Evolutionary conservation across 2,329 filamentous ascomycete species (phyloP), one percentile per base, ranked within the genome.

Genomic region (Blumeriella jaapii): DNA sequence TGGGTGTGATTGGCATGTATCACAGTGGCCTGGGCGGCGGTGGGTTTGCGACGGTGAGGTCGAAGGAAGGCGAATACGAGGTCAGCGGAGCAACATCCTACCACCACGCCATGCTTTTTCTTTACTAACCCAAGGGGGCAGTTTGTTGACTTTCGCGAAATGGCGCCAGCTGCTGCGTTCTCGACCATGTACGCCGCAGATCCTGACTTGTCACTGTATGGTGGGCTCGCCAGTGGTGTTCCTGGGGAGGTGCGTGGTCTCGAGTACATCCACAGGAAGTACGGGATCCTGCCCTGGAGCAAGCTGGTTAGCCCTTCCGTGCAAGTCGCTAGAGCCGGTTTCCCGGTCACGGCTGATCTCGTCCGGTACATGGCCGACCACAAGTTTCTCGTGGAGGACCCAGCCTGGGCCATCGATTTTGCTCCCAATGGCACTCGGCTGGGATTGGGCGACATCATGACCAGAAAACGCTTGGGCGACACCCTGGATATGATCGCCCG

Each of bases 381-480:
- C 66, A 81, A 3, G 3, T 27, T 12, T 12, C 12, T 12, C 25
- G 33, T 29, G 4, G 29, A 25, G 2, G 75, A 95, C 38, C 76
- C 80, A 0, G 71, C 74, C 3, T 96, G 85, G 80, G 84, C 87
- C 0, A 57, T 82, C 30, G 89, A 95, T 54, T 95, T 95, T 61
- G 86, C 85, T 2, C 85, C 85, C 0, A 76, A 87, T 41, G 89
- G 86, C 3, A 78, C 69, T 0, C 63, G 83, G 2, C 50, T 94
- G 0, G 63, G 69, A 12, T 59, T 86, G 2, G 84, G 83, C 12
- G 83, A 93, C 31, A 78, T 60, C 0, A 85, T 96, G 51, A 87
- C 80, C 0, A 68, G 87, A 28, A 81, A 78, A 52, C 71, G 87
- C 38, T 93, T 87, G 53, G 86, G 83, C 47, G 55, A 83, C 41